phyloP scores from a whole-genome alignment of 345 rosid species.

The Gossypium anomalum region DNA sequence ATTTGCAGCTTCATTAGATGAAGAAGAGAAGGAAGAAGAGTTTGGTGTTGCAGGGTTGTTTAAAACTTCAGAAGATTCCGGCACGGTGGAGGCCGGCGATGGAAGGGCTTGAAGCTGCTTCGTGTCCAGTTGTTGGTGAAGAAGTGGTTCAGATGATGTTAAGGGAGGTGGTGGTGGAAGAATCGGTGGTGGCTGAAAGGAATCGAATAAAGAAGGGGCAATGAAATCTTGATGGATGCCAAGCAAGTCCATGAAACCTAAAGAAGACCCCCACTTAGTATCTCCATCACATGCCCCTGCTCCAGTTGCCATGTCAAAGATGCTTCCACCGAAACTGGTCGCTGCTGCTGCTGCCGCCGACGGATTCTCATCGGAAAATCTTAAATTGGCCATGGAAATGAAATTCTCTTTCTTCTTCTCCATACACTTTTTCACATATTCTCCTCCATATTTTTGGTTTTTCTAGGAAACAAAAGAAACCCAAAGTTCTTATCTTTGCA shows the following conservation, averaged over 20 bases:
- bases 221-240: conserved; percentile 32
- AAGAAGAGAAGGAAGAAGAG: conserved; percentile 77
- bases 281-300: conserved; percentile 23
- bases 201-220: conserved; percentile 49
- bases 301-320: conserved; percentile 44
- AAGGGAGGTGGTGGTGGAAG: conserved; percentile 22
- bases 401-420: conserved; percentile 33
- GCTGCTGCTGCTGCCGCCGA: conserved; percentile 6
- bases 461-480: not conserved
- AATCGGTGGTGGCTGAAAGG: conserved; percentile 27
- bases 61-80: conserved; percentile 72
- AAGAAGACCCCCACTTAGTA: conserved; percentile 28
- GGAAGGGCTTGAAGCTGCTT: conserved; percentile 24
- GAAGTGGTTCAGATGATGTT: not conserved
- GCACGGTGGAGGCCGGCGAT: conserved; percentile 39
- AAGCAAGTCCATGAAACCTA: conserved; percentile 56
- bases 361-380: conserved; percentile 43
- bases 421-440: conserved; percentile 31
- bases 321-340: conserved; percentile 29
- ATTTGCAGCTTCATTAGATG: conserved; percentile 65
- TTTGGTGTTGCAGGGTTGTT: conserved; percentile 77
- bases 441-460: conserved; percentile 6
- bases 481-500: not conserved
- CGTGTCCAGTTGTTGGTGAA: not conserved
- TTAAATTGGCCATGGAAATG: conserved; percentile 46